Base-by-base conservation (phyloP, 2,329 filamentous ascomycete genomes). In the Blastomyces gilchristii region DNA sequence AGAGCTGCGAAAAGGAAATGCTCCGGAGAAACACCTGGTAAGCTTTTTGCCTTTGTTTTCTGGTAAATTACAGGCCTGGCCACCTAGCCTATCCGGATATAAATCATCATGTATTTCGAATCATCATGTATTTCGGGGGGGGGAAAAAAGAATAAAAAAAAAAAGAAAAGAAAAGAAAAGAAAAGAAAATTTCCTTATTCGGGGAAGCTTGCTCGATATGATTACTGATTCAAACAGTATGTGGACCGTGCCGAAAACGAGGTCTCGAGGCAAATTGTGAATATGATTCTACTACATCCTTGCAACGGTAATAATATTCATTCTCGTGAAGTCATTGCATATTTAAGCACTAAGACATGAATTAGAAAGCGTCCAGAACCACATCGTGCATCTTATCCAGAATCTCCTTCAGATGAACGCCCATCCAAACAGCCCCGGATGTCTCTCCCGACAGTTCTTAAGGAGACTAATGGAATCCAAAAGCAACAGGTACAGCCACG, bases 1-100 rank as follows among this genome's bases (percentile, higher is more conserved):
- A 45, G 63, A 52, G 52, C 16, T 31, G 60, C 34, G 22, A 67
- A 67, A 41, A 62, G 54, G 45, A 63, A 52, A 60, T 67, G 65
- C 43, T 65, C 64, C n/a, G 34, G 60, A 8, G 49, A 54, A 25
- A 47, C 9, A 37, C 65, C 66, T 41, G 49, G 65, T 65, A 61
- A 45, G 39, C 43, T 31, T 31, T 31, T 31, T 31, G 28, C 28
- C 12, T 11, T 25, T n/a, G 31, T 47, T 28, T 47, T 12, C 41
- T 31, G 11, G 14, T 22, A 3, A 39, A 22, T n/a, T n/a, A 2
- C 31, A 34, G 34, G 31, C 31, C 53, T 2, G 1, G 37, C 37
- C 12, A 31, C 25, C 16, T 28, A 14, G 5, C 12, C 6, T 52
- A 7, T 28, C 5, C 14, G 49, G 49, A 16, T 52, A 25, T 25